Evolutionary conservation across 176 grass and related monocot genomes (phyloP).

Genomic region (Oryza meyeriana): DNA sequence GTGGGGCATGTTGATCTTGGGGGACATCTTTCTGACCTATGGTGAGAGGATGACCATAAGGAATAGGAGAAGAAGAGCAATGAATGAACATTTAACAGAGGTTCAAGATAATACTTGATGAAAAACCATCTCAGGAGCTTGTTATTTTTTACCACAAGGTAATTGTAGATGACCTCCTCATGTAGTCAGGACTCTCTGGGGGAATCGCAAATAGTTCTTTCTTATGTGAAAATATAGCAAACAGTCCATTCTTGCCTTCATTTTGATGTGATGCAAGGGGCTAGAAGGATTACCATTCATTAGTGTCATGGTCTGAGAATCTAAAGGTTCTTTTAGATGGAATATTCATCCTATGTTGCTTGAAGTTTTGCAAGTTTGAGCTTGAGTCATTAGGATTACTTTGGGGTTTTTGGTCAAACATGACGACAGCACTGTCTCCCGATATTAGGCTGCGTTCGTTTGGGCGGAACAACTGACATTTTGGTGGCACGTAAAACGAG

Average conservation of each 20-base stretch:
- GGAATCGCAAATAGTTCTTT: background rate
- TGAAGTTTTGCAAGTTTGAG: background rate
- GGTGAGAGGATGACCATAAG: constrained; percentile 87
- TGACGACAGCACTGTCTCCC: background rate
- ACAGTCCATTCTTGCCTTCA: background rate
- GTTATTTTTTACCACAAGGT: constrained; percentile 13
- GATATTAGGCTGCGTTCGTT: too few species aligned
- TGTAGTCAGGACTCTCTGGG: background rate
- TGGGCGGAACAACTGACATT: too few species aligned
- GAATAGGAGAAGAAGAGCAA: constrained; percentile 62
- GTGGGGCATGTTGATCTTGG: constrained; percentile 63
- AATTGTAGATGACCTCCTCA: background rate
- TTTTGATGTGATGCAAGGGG: background rate
- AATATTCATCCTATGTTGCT: background rate
- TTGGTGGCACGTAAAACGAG: too few species aligned
- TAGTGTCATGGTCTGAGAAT: background rate
- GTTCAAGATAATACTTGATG: background rate
- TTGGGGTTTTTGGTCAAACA: background rate
- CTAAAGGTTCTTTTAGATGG: background rate
- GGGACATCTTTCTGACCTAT: constrained; percentile 65
- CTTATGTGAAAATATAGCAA: background rate
- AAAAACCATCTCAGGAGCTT: background rate
- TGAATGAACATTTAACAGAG: constrained; percentile 34
- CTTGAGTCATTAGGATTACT: background rate
- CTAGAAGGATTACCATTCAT: background rate